A percentile compares a stretch with the other conserved stretches of the same genome.
phyloP scores from a whole-genome alignment of 2,329 filamentous ascomycete genomes.

The Rutstroemia sp. region DNA sequence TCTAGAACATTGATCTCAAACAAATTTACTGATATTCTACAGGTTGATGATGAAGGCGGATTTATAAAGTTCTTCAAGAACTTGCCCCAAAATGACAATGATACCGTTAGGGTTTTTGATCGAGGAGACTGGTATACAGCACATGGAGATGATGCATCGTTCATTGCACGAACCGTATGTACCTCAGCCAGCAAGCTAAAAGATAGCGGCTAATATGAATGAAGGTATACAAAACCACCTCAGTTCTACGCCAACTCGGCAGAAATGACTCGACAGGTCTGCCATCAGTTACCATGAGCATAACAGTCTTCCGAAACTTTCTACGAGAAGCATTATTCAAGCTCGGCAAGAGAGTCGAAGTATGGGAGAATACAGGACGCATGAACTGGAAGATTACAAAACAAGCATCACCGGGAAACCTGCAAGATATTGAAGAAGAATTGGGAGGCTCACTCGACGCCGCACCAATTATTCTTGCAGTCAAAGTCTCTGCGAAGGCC shows the following conservation, averaged over 20 bases:
- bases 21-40: slow-evolving; percentile 10
- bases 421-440: slow-evolving; percentile 96
- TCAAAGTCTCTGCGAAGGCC: slow-evolving; percentile 87
- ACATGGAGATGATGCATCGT: slow-evolving; percentile 78
- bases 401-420: slow-evolving; percentile 88
- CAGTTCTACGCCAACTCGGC: slow-evolving; percentile 84
- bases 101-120: slow-evolving; percentile 86
- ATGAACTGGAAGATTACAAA: slow-evolving; percentile 92
- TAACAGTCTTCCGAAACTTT: slow-evolving; percentile 93
- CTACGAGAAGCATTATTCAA: slow-evolving; percentile 89
- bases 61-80: slow-evolving; percentile 96
- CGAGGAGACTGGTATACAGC: slow-evolving; percentile 93
- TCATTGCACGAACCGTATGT: slow-evolving; percentile 68
- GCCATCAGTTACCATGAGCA: slow-evolving; percentile 88
- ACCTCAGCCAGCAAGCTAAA: not conserved
- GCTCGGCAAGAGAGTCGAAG: slow-evolving; percentile 83
- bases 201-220: not conserved
- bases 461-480: slow-evolving; percentile 88
- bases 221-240: slow-evolving; percentile 93
- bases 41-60: slow-evolving; percentile 94
- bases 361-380: slow-evolving; percentile 72
- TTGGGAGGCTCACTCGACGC: slow-evolving; percentile 83
- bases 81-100: slow-evolving; percentile 62
- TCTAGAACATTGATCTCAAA: not conserved
- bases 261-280: slow-evolving; percentile 76